phyloP scores from a whole-genome alignment of 78 protist genomes.

The Polysphondylium violaceum region DNA sequence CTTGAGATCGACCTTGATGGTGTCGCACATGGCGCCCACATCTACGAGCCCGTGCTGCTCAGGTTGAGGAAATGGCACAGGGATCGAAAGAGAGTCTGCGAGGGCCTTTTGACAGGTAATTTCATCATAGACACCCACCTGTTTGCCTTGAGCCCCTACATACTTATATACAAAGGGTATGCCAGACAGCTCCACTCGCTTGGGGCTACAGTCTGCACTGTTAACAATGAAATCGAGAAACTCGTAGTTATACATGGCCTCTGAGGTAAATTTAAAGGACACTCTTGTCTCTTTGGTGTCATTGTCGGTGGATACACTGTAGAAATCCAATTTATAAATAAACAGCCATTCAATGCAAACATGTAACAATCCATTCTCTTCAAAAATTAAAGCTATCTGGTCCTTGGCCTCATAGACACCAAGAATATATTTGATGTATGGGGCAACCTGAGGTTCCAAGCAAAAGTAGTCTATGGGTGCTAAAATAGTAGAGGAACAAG shows the following conservation, averaged over 20 bases:
- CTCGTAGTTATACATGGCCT: slow-evolving; percentile 48
- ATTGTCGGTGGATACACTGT: background rate
- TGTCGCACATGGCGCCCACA: slow-evolving; percentile 9
- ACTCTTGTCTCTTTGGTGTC: background rate
- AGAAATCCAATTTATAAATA: slow-evolving; percentile 3
- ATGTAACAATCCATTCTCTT: slow-evolving; percentile 45
- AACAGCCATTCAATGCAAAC: slow-evolving; percentile 55
- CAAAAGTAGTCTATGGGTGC: slow-evolving; percentile 16
- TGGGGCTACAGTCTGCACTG: background rate
- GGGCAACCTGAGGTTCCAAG: background rate
- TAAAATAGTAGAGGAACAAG: slow-evolving; percentile 4
- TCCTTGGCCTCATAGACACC: slow-evolving; percentile 51
- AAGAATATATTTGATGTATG: slow-evolving; percentile 3
- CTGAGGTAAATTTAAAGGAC: slow-evolving; percentile 4
- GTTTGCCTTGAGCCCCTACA: background rate
- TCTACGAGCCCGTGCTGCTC: slow-evolving; percentile 24
- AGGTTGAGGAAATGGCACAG: slow-evolving; percentile 16
- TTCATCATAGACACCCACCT: slow-evolving; percentile 21
- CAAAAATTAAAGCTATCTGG: slow-evolving; percentile 46
- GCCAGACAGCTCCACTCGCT: background rate
- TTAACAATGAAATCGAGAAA: background rate
- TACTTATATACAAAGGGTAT: slow-evolving; percentile 15
- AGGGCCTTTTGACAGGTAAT: background rate
- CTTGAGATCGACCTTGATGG: slow-evolving; percentile 17
- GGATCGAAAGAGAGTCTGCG: background rate